Evolutionary conservation across 1,139 yeast genomes (phyloP).

Genomic region (Hyphopichia pseudoburtonii): DNA sequence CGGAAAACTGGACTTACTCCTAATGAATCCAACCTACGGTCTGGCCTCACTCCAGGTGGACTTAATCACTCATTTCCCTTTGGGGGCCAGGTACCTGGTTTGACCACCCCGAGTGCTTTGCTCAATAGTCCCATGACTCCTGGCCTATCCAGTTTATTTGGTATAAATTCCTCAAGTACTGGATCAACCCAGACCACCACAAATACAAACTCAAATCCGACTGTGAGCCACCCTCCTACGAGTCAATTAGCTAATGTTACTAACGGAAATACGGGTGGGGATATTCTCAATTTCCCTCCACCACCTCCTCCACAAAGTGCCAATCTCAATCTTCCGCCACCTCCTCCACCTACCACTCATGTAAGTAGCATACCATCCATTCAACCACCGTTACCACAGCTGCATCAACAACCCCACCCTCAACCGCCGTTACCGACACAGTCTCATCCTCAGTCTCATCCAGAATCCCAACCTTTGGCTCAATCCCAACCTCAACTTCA

Average conservation of each 20-base stretch:
- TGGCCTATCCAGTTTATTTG: constrained; percentile 43
- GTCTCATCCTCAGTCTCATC: background rate
- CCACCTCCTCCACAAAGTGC: background rate
- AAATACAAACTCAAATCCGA: background rate
- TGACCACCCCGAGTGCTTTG: constrained; percentile 46
- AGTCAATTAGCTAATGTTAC: too few relatives aligned
- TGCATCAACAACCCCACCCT: constrained; percentile 3
- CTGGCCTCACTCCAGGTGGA: constrained; percentile 60
- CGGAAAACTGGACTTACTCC: constrained; percentile 67
- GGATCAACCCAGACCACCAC: background rate
- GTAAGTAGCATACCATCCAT: background rate
- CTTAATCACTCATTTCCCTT: constrained; percentile 30
- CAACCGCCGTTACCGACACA: too few relatives aligned
- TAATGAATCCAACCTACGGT: constrained; percentile 62
- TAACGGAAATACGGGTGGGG: too few relatives aligned
- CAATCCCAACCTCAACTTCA: background rate
- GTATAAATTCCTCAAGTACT: constrained; percentile 16
- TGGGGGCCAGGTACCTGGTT: constrained; percentile 36
- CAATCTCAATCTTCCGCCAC: background rate
- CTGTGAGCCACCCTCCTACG: too few relatives aligned
- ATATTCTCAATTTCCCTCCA: background rate
- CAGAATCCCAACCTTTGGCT: too few relatives aligned
- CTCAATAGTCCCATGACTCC: constrained; percentile 49
- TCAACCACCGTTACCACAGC: background rate
- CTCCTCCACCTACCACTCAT: constrained; percentile 19